Conservation (phyloP, 495 filamentous ascomycete species). For the Podospora conica region DNA sequence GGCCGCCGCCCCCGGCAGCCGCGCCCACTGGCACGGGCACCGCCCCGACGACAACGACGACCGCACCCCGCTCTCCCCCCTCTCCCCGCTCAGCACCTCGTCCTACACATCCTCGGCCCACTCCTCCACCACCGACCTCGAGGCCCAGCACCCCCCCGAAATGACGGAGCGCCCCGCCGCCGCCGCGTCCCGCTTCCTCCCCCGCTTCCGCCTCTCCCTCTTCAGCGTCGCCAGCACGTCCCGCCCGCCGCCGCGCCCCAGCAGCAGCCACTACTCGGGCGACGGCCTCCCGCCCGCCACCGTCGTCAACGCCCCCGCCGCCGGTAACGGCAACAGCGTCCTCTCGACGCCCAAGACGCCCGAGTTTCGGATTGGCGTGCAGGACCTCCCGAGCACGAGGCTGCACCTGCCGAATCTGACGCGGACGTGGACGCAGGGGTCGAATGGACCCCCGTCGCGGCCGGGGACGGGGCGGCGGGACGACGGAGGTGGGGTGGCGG, state of each 20-base stretch:
- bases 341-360: slow-evolving; percentile 41
- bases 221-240: slow-evolving; percentile 30
- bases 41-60: slow-evolving; percentile 20
- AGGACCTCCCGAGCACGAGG: slow-evolving; percentile 34
- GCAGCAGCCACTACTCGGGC: slow-evolving; percentile 25
- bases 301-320: slow-evolving; percentile 19
- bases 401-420: slow-evolving; percentile 36
- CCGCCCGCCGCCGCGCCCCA: slow-evolving; percentile 18
- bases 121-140: slow-evolving; percentile 12
- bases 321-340: slow-evolving; percentile 15
- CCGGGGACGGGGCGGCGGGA: neutral
- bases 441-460: slow-evolving; percentile 27
- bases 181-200: slow-evolving; percentile 11
- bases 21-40: neutral
- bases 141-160: slow-evolving; percentile 20
- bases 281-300: slow-evolving; percentile 24
- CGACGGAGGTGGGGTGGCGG: slow-evolving; percentile 11
- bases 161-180: slow-evolving; percentile 27
- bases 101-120: neutral
- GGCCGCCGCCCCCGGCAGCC: neutral
- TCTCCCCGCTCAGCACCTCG: neutral
- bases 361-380: slow-evolving; percentile 28
- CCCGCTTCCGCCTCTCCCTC: slow-evolving; percentile 31
- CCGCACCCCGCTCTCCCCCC: slow-evolving; percentile 21
- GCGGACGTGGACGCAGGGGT: slow-evolving; percentile 30